Evolutionary conservation across 768 basidiomycete species (phyloP), one percentile per base, ranked within the genome.

Genomic region (Auriscalpium microsporum): DNA sequence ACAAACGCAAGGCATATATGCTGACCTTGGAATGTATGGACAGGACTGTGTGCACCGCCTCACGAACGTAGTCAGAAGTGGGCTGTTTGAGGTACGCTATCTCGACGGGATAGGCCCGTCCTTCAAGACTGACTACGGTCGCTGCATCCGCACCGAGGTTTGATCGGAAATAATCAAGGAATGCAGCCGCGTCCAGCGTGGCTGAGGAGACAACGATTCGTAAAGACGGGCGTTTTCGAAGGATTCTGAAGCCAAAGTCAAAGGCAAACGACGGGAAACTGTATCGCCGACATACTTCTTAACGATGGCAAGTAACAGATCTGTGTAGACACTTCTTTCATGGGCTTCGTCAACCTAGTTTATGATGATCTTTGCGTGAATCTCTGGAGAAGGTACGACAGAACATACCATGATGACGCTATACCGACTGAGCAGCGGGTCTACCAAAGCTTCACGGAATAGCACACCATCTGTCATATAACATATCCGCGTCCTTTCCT

Each of bases 391-490:
- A 40, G 16, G 55, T 19, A 10, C 1, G 11, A 16, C 13, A 34
- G n/a, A 36, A 55, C 23, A 16, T 61, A 87, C 93, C 94, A 99
- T 98, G 58, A 98, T 87, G 10, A 94, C 92, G 64, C 92, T 95
- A 65, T 94, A 97, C 23, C 86, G 84, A 66, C 87, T 91, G 51
- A 99, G 77, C 33, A 97, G 70, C 16, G 96, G 96, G 66, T 99
- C 95, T 38, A 94, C 75, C 63, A 97, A 79, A 21, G 87, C 86
- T 72, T 97, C 94, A 56, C 94, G 82, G 68, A 98, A 97, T 38
- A 99, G 83, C 85, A 98, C 94, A 46, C 96, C 96, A 68, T 99
- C 96, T 35, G 96, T 99, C 82, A 98, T 80, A 69, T 98, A 99
- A 44, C 93, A 78, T 68, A 99, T 90, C 28, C 90, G 80, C 1